These are phyloP conservation scores for Monosporascus sp. DNA, from an alignment of 2,329 filamentous ascomycete genomes.

Conservation along the genomic window DNA sequence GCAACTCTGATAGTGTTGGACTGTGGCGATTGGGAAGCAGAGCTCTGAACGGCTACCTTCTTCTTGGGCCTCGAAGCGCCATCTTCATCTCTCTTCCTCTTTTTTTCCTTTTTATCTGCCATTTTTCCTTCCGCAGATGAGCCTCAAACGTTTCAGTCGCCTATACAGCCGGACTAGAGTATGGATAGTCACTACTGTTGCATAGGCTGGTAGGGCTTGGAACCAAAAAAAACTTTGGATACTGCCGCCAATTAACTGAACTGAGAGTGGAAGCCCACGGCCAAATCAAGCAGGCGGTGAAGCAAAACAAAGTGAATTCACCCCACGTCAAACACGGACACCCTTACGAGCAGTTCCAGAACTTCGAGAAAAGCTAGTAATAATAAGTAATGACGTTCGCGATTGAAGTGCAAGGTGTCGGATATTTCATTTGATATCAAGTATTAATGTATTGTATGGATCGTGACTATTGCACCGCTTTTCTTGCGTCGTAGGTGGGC, in stretches of 20 bases:
- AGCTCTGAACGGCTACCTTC: slow-evolving; percentile 43
- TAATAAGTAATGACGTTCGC: not conserved
- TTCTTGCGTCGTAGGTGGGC: too few species aligned
- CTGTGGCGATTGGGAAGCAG: slow-evolving; percentile 22
- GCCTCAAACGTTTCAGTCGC: not conserved
- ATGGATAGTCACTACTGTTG: not conserved
- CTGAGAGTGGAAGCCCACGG: not conserved
- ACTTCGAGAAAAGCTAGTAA: not conserved
- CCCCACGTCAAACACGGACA: slow-evolving; percentile 10
- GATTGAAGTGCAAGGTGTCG: too few species aligned
- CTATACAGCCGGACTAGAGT: not conserved
- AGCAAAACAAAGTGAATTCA: not conserved
- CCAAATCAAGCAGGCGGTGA: slow-evolving; percentile 21
- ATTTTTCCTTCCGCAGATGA: slow-evolving; percentile 20
- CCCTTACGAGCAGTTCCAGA: not conserved
- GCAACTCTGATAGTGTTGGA: slow-evolving; percentile 37
- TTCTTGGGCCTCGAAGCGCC: slow-evolving; percentile 39
- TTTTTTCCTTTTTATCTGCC: slow-evolving; percentile 38
- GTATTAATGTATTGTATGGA: too few species aligned
- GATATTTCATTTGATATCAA: too few species aligned
- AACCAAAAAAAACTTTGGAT: slow-evolving; percentile 16
- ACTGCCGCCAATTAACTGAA: slow-evolving; percentile 15
- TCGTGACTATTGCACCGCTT: too few species aligned
- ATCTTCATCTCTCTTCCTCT: slow-evolving; percentile 48
- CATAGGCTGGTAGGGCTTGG: not conserved